These are phyloP conservation scores for Trichothecium roseum DNA, from an alignment of 2,329 filamentous ascomycete genomes.

Conservation along the genomic window DNA sequence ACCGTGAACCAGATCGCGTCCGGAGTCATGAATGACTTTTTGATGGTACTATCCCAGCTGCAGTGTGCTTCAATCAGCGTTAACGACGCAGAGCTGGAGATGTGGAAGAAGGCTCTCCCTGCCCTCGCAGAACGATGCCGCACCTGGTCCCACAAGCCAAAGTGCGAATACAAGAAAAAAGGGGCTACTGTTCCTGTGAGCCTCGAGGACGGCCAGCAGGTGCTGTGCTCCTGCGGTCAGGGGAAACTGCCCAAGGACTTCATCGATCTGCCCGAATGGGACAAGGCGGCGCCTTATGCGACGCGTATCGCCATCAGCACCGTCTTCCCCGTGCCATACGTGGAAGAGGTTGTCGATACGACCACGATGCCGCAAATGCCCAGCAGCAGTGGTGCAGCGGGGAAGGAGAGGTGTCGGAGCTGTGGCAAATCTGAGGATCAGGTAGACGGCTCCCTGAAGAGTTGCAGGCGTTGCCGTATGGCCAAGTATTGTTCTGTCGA, in stretches of 20 bases:
- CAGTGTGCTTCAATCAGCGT: slow-evolving; percentile 24
- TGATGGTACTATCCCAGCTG: slow-evolving; percentile 23
- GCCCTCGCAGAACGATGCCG: slow-evolving; percentile 36
- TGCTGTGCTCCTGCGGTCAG: slow-evolving; percentile 35
- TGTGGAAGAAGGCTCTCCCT: slow-evolving; percentile 36
- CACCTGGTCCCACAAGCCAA: slow-evolving; percentile 30
- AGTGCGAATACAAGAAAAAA: slow-evolving; percentile 30
- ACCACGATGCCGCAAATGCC: slow-evolving; percentile 3
- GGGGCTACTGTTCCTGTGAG: slow-evolving; percentile 27
- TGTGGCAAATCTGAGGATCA: slow-evolving; percentile 23
- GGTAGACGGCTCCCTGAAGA: slow-evolving; percentile 24
- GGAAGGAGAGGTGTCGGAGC: slow-evolving; percentile 17
- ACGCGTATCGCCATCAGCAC: slow-evolving; percentile 50
- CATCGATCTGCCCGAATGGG: slow-evolving; percentile 30
- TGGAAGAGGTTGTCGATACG: slow-evolving; percentile 27
- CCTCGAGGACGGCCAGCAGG: slow-evolving; percentile 19
- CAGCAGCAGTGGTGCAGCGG: background rate
- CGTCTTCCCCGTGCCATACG: slow-evolving; percentile 31
- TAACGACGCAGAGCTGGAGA: slow-evolving; percentile 45
- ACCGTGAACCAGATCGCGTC: slow-evolving; percentile 22
- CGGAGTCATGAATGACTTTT: slow-evolving; percentile 23
- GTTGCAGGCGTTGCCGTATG: slow-evolving; percentile 31
- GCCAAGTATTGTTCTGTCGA: slow-evolving; percentile 39
- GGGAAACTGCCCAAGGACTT: slow-evolving; percentile 30
- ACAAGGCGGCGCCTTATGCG: slow-evolving; percentile 27